Evolutionary conservation across 805 yeast genomes (phyloP), one percentile per base, ranked within the genome.

Genomic region (Hermanozyma aechmeae): DNA sequence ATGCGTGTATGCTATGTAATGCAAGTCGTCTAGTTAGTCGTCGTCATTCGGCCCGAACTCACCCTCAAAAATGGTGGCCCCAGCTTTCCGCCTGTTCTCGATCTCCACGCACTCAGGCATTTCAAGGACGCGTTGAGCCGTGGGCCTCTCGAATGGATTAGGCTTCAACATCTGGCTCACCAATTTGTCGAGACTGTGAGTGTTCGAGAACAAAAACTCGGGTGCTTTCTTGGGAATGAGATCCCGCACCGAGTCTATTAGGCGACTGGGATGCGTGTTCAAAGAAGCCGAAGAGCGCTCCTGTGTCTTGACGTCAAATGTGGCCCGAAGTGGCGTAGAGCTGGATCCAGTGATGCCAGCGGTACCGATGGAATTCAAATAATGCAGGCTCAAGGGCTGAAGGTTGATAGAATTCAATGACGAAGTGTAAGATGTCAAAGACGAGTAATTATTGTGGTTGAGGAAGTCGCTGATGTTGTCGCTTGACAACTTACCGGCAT

Each of bases 11-110:
- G n/a, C n/a, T n/a, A n/a, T n/a, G n/a, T n/a, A n/a, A n/a, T n/a
- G n/a, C n/a, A n/a, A n/a, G n/a, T 18, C 21, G 11, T 11, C 10
- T 18, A 18, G 21, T 11, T 27, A 30, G 13, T 38, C 44, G 20
- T 50, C 50, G 17, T 41, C 43, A 22, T 37, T 37, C 7, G 96
- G 95, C 0, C 97, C 98, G 51, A 71, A 86, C 41, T 92, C 96
- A 13, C 96, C 97, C 58, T 89, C 98, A 46, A 79, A 92, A 38
- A 92, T 81, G 2, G 87, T 80, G 3, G 96, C 96, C 4, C 97
- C 96, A 5, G 95, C 83, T 49, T 80, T 81, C 29, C 96, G 67
- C 35, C 89, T 68, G 31, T 68, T 56, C 39, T 87, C 95, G 23
- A 92, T 87, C 34, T 77, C 70, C 26, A 70, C 65, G 37, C 92